These are phyloP conservation scores for Botrytis cinerea DNA, from an alignment of 2,329 filamentous ascomycete species.

Conservation along the genomic window DNA sequence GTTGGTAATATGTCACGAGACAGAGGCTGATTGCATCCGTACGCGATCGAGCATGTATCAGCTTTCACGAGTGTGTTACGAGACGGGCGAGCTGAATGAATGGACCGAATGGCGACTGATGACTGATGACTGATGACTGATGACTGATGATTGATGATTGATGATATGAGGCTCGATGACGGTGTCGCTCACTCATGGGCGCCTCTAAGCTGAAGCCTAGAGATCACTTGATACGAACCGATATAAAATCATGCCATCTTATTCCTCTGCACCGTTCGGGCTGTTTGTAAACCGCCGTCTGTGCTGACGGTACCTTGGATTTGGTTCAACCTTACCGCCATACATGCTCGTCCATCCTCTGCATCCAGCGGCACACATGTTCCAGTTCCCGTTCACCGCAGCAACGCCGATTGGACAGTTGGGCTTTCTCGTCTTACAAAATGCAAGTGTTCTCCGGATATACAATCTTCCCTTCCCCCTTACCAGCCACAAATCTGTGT, in stretches of 20 bases:
- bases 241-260: constrained; percentile 7
- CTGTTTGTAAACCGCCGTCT: background rate
- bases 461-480: background rate
- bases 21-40: background rate
- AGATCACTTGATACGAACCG: background rate
- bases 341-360: background rate
- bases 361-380: background rate
- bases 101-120: background rate
- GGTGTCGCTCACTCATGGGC: background rate
- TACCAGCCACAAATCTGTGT: background rate
- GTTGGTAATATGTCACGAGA: background rate
- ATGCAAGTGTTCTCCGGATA: background rate
- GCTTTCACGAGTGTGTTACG: background rate
- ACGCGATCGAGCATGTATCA: background rate
- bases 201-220: background rate
- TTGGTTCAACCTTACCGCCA: constrained; percentile 14
- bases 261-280: background rate
- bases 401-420: constrained; percentile 1
- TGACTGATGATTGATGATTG: background rate
- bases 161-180: background rate
- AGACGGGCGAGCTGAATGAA: background rate
- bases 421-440: background rate
- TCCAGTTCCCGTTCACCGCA: background rate
- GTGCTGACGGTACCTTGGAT: constrained; percentile 10
- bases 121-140: background rate